phyloP scores from a whole-genome alignment of 2,329 filamentous ascomycete genomes.

The Botrytis sinoallii region DNA sequence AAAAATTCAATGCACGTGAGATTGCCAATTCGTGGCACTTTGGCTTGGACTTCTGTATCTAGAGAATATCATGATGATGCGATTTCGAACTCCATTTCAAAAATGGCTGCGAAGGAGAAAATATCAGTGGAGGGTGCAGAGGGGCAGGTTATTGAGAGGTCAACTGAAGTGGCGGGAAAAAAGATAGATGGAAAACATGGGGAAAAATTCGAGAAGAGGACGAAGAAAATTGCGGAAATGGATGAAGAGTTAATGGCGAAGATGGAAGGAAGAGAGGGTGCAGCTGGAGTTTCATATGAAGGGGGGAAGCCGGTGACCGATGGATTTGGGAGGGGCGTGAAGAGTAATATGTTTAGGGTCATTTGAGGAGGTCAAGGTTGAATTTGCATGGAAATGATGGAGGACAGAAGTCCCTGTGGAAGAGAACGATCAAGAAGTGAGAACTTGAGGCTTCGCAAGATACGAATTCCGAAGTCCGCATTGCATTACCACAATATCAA shows the following conservation, averaged over 20 bases:
- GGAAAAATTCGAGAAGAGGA: conserved; percentile 1
- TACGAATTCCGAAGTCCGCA: background rate
- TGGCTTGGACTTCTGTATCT: background rate
- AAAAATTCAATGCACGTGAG: background rate
- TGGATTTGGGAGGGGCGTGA: conserved; percentile 70
- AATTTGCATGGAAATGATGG: background rate
- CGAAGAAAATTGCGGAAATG: conserved; percentile 58
- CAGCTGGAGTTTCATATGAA: conserved; percentile 69
- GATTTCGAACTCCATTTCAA: too few relatives aligned
- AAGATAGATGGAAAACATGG: background rate
- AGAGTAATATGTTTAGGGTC: conserved; percentile 73
- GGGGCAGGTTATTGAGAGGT: background rate
- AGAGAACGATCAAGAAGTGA: too few relatives aligned
- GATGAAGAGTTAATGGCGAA: conserved; percentile 66
- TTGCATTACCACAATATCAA: background rate
- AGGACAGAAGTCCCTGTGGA: background rate
- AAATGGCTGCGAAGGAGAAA: too few relatives aligned
- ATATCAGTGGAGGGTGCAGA: background rate
- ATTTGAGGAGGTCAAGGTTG: conserved; percentile 44
- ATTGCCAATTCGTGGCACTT: background rate
- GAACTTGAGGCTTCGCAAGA: too few relatives aligned
- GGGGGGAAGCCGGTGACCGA: conserved; percentile 66
- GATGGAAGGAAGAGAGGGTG: conserved; percentile 71
- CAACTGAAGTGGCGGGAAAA: background rate
- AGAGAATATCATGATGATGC: background rate